Evolutionary conservation across 208 protist genomes (phyloP).

Genomic region (Naegleria fowleri): DNA sequence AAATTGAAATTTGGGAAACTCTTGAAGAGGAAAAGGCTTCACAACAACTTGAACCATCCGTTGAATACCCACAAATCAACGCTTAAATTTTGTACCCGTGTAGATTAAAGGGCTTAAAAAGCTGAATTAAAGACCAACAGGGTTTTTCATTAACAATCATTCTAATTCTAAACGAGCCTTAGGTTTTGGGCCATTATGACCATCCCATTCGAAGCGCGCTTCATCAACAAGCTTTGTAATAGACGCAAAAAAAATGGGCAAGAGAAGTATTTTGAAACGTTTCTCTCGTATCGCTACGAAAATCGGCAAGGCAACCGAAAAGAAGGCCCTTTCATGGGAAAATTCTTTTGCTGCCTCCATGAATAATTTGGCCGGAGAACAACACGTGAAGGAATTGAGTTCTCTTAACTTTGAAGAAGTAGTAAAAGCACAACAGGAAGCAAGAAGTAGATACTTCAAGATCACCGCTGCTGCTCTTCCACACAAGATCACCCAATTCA

Average conservation of each 20-base stretch:
- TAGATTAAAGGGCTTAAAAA: background rate
- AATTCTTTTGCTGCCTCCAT: background rate
- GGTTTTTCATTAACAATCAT: background rate
- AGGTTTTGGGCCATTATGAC: background rate
- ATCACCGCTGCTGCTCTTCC: background rate
- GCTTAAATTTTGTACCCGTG: background rate
- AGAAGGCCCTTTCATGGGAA: background rate
- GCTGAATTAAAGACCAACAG: background rate
- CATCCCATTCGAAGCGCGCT: background rate
- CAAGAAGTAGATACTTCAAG: background rate
- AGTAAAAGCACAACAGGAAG: background rate
- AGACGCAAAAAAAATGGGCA: background rate
- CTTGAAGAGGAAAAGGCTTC: conserved; percentile 1
- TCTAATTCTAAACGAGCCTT: background rate
- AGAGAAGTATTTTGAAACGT: background rate
- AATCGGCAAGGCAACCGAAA: background rate
- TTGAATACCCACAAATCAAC: background rate
- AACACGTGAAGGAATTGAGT: background rate
- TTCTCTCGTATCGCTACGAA: background rate
- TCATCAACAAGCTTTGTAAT: background rate
- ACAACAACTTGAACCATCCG: background rate
- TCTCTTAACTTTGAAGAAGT: background rate
- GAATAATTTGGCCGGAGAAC: background rate
- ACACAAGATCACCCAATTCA: background rate
- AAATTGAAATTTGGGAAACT: background rate